Conservation (phyloP, 139 green algal genomes). For the Eudorina sp. region DNA sequence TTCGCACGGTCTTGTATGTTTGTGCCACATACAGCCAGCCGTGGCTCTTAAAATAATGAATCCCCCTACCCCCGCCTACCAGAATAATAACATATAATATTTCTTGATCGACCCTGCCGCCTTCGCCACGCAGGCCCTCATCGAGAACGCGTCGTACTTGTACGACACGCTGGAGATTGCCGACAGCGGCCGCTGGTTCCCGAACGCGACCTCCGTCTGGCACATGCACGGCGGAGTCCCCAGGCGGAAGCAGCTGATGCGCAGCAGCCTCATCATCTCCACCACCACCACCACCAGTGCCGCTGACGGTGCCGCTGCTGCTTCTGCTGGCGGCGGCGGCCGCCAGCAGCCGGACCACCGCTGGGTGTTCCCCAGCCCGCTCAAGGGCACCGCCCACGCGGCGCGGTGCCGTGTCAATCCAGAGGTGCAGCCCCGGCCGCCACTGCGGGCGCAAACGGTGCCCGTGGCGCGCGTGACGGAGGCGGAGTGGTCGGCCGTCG, state of each 20-base stretch:
- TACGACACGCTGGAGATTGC: conserved; percentile 27
- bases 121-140: not conserved
- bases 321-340: too few species aligned
- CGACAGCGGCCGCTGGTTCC: not conserved
- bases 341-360: too few species aligned
- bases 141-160: conserved; percentile 7
- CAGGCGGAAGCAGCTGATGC: not conserved
- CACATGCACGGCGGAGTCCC: too few species aligned
- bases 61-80: not conserved
- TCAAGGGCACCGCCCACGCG: not conserved
- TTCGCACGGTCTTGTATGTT: not conserved
- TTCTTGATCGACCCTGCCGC: not conserved
- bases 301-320: not conserved
- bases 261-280: not conserved
- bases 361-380: not conserved
- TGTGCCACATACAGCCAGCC: not conserved
- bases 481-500: not conserved
- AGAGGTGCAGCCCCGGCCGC: not conserved
- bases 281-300: not conserved
- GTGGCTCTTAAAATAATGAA: not conserved
- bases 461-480: not conserved
- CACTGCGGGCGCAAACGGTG: not conserved
- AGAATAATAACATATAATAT: not conserved
- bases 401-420: not conserved
- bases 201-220: too few species aligned